Percentiles rank a stretch among this genome's conserved stretches.
phyloP scores from a whole-genome alignment of 2,329 filamentous ascomycete genomes.

The Talaromyces sp. region DNA sequence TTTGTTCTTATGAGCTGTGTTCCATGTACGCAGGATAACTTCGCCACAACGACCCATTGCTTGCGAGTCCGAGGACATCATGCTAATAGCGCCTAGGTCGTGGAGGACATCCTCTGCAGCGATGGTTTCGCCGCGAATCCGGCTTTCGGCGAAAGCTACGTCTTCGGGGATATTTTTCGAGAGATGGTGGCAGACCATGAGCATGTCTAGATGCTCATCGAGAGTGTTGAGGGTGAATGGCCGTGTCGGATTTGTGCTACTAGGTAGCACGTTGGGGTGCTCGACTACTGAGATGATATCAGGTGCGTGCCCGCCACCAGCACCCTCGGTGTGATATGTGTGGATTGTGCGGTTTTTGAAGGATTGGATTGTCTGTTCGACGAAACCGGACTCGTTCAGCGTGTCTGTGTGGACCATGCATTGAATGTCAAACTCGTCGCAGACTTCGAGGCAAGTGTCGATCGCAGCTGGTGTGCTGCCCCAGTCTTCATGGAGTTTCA shows the following conservation, averaged over 20 bases:
- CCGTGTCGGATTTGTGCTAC: constrained; percentile 86
- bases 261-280: constrained; percentile 81
- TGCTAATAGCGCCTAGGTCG: constrained; percentile 89
- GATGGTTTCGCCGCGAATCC: constrained; percentile 93
- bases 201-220: constrained; percentile 95
- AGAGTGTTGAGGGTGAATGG: constrained; percentile 90
- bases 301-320: constrained; percentile 88
- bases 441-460: constrained; percentile 78
- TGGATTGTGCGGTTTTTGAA: constrained; percentile 87
- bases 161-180: constrained; percentile 92
- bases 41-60: constrained; percentile 97
- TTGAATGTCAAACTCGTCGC: constrained; percentile 88
- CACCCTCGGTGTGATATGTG: constrained; percentile 95
- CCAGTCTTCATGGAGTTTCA: constrained; percentile 97
- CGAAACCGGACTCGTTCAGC: constrained; percentile 94
- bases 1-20: constrained; percentile 97
- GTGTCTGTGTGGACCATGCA: constrained; percentile 95
- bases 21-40: constrained; percentile 90
- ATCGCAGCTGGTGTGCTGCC: constrained; percentile 87
- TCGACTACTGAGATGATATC: constrained; percentile 95
- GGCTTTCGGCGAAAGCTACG: constrained; percentile 88
- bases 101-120: constrained; percentile 95
- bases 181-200: constrained; percentile 96
- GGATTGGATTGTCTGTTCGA: constrained; percentile 82
- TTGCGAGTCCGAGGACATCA: constrained; percentile 95